Evolutionary conservation across 805 yeast genomes (phyloP).

Genomic region (Maudiozyma saulgeensis): DNA sequence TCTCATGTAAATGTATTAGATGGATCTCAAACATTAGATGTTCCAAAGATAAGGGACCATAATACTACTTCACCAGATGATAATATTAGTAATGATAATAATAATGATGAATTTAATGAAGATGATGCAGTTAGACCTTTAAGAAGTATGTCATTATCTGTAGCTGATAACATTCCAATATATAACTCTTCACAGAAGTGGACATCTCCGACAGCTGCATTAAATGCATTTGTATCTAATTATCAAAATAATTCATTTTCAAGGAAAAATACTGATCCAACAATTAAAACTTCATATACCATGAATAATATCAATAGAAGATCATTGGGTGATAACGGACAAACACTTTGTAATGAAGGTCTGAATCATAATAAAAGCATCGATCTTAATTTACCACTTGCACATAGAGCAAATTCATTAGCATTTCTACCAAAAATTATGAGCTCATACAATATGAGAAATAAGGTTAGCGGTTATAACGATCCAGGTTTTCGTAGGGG

Average conservation of each 20-base stretch:
- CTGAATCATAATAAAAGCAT: not conserved
- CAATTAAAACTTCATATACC: not conserved
- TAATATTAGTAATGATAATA: not conserved
- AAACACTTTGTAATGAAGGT: not conserved
- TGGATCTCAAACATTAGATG: not conserved
- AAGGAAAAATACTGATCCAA: slow-evolving; percentile 3
- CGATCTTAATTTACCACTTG: not conserved
- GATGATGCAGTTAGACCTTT: not conserved
- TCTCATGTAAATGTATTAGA: not conserved
- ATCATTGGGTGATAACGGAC: not conserved
- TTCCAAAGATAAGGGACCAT: not conserved
- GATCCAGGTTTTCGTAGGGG: not conserved
- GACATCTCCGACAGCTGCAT: slow-evolving; percentile 19
- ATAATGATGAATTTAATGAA: not conserved
- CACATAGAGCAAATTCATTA: slow-evolving; percentile 16
- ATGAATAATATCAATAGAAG: not conserved
- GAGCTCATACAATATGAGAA: slow-evolving; percentile 1
- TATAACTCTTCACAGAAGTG: slow-evolving; percentile 4
- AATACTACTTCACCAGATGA: no score
- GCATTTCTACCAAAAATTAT: slow-evolving; percentile 12
- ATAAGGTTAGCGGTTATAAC: not conserved
- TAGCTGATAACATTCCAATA: slow-evolving; percentile 1
- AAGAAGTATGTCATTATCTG: slow-evolving; percentile 5
- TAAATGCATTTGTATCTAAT: slow-evolving; percentile 24
- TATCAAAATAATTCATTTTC: not conserved